Evolutionary conservation across 768 basidiomycete genomes (phyloP).

Genomic region (Tulasnella sp.): DNA sequence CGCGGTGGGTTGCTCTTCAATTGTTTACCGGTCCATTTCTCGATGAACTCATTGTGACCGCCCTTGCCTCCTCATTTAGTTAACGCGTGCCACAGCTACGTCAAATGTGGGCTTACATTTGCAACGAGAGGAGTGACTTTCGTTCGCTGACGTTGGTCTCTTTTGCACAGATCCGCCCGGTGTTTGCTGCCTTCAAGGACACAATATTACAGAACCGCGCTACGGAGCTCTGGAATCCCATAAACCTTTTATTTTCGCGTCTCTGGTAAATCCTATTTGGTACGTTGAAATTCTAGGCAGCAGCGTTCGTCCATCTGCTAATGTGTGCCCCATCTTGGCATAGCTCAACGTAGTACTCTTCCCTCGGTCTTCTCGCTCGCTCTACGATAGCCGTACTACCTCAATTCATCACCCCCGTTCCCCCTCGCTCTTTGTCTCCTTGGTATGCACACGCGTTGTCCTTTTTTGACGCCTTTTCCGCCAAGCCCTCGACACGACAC

Average conservation of each 20-base stretch:
- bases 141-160: neutral
- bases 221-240: conserved; percentile 84
- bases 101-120: too few species aligned
- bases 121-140: too few species aligned
- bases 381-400: neutral
- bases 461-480: neutral
- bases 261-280: too few species aligned
- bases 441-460: neutral
- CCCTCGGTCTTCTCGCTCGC: neutral
- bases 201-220: conserved; percentile 89
- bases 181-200: conserved; percentile 89
- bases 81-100: conserved; percentile 89
- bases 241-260: conserved; percentile 40
- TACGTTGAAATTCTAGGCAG: neutral
- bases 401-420: neutral
- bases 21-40: too few species aligned
- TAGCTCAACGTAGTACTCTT: neutral
- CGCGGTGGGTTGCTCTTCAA: conserved; percentile 62
- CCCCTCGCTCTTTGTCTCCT: too few species aligned
- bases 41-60: conserved; percentile 31
- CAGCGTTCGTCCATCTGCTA: neutral
- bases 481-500: too few species aligned
- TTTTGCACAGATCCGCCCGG: conserved; percentile 50
- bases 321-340: neutral
- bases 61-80: conserved; percentile 44